Conservation (phyloP, 2,329 filamentous ascomycete species). For the Dothideomycetes sp. region DNA sequence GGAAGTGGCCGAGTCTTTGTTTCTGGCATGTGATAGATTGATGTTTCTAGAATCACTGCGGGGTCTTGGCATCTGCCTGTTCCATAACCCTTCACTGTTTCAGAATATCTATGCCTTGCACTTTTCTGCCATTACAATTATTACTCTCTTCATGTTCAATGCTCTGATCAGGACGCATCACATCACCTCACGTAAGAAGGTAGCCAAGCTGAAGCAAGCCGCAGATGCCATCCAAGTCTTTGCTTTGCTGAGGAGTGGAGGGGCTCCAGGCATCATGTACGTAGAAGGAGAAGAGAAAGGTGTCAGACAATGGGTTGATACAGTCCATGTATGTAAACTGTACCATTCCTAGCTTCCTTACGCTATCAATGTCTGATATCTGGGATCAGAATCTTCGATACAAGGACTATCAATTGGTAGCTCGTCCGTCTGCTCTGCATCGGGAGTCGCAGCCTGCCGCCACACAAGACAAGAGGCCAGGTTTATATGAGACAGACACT, state of each 20-base stretch:
- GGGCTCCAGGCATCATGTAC: constrained; percentile 70
- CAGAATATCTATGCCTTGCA: background rate
- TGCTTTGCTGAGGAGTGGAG: constrained; percentile 58
- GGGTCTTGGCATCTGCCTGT: too few species aligned
- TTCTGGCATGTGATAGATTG: too few species aligned
- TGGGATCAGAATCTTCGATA: constrained; percentile 46
- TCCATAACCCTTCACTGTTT: background rate
- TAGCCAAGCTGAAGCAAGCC: constrained; percentile 54
- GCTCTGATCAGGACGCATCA: constrained; percentile 70
- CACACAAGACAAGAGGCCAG: constrained; percentile 29
- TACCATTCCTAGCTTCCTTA: background rate
- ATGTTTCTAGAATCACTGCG: constrained; percentile 13
- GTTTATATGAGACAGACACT: constrained; percentile 49
- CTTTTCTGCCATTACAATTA: constrained; percentile 1
- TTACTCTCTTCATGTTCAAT: constrained; percentile 32
- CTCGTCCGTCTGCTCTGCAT: constrained; percentile 39
- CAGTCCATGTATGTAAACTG: constrained; percentile 44
- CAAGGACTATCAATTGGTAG: constrained; percentile 61
- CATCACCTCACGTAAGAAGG: constrained; percentile 71
- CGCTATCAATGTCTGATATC: background rate
- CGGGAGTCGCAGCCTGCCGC: constrained; percentile 3
- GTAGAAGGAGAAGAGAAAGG: constrained; percentile 52
- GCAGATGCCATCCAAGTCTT: constrained; percentile 52
- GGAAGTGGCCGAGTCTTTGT: background rate
- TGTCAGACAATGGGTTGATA: constrained; percentile 55